Conservation (phyloP, 192 early-diverging fungal species). For the Phycomyces blakesleeanus region DNA sequence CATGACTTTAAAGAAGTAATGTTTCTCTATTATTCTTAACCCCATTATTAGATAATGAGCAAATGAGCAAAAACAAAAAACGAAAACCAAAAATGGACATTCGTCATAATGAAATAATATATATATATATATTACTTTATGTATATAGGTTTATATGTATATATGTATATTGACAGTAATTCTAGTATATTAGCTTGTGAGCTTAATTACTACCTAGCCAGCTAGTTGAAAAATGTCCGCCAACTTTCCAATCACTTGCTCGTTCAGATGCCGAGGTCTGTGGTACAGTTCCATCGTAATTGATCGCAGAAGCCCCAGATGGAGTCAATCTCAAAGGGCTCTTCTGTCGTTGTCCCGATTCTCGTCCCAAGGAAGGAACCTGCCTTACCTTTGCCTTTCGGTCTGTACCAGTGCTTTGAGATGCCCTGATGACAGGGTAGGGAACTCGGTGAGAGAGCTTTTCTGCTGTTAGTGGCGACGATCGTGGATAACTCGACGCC, state of each 20-base stretch:
- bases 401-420: constrained; percentile 10
- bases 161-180: too few species aligned
- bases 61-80: too few species aligned
- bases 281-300: background rate
- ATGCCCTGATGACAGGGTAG: background rate
- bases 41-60: too few species aligned
- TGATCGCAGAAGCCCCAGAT: background rate
- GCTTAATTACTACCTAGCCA: constrained; percentile 17
- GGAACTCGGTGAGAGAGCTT: background rate
- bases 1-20: too few species aligned
- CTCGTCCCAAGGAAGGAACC: background rate
- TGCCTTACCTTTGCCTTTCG: background rate
- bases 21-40: too few species aligned
- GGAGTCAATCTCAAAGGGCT: background rate
- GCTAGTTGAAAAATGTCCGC: constrained; percentile 12
- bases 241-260: constrained; percentile 12
- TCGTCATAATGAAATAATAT: too few species aligned
- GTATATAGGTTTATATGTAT: too few species aligned
- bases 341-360: background rate
- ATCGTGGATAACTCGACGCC: background rate
- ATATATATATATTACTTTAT: too few species aligned
- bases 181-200: background rate
- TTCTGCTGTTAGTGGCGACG: background rate
- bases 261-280: background rate
- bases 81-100: too few species aligned